Conservation (phyloP, 768 basidiomycete species). For the Fibroporia radiculosa region DNA sequence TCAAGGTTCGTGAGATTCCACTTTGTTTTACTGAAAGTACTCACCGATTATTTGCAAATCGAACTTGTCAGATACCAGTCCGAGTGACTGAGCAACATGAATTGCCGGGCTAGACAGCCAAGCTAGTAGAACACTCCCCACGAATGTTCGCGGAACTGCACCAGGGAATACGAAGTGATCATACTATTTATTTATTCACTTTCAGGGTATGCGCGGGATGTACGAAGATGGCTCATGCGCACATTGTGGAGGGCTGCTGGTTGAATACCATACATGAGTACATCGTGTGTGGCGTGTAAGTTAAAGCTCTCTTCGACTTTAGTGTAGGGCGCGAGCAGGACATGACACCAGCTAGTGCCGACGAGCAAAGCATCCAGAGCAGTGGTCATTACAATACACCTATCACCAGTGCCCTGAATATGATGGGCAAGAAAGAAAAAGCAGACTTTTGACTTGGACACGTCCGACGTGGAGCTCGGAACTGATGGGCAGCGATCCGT, state of each 20-base stretch:
- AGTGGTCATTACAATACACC: slow-evolving; percentile 25
- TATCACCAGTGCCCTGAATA: too few relatives aligned
- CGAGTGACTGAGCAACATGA: slow-evolving; percentile 31
- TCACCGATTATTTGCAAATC: slow-evolving; percentile 66
- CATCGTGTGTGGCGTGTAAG: slow-evolving; percentile 85
- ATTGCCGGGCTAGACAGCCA: slow-evolving; percentile 46
- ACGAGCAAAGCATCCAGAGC: slow-evolving; percentile 46
- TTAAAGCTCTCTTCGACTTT: slow-evolving; percentile 99
- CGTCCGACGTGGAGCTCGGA: too few relatives aligned
- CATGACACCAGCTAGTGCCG: slow-evolving; percentile 51
- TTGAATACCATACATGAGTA: slow-evolving; percentile 65
- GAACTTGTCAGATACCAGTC: slow-evolving; percentile 45
- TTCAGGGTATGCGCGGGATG: background rate
- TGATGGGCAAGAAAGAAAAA: too few relatives aligned
- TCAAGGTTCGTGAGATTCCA: background rate
- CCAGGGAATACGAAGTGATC: slow-evolving; percentile 89
- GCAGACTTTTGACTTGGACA: too few relatives aligned
- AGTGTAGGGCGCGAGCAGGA: slow-evolving; percentile 76
- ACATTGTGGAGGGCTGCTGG: slow-evolving; percentile 40
- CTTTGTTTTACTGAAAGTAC: slow-evolving; percentile 16
- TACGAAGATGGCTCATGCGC: slow-evolving; percentile 18
- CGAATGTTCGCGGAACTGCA: slow-evolving; percentile 81
- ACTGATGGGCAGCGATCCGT: too few relatives aligned
- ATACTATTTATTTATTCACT: slow-evolving; percentile 44
- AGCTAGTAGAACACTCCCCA: slow-evolving; percentile 67